These are phyloP conservation scores for Lactarius hengduanensis DNA, from an alignment of 768 basidiomycete species.

Conservation along the genomic window DNA sequence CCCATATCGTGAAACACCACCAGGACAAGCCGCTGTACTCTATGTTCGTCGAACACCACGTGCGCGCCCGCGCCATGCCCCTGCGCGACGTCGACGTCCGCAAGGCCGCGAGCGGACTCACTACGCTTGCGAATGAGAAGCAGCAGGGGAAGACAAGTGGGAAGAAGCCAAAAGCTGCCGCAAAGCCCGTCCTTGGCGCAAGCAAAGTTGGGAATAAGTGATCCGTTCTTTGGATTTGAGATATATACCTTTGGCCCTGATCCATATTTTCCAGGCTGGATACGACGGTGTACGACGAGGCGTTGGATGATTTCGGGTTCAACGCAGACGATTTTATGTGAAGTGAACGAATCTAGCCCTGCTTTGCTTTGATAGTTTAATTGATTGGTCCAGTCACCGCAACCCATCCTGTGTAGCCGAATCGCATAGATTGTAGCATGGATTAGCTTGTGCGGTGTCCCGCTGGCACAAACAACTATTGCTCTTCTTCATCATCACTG, in stretches of 20 bases:
- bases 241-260: background rate
- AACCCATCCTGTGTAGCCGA: background rate
- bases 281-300: conserved; percentile 40
- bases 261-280: conserved; percentile 54
- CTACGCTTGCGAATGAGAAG: no score
- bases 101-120: no score
- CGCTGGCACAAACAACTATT: conserved; percentile 23
- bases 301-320: conserved; percentile 82
- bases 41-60: no score
- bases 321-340: conserved; percentile 84
- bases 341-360: conserved; percentile 29
- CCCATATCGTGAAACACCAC: no score
- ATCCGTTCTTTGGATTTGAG: conserved; percentile 29
- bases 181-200: background rate
- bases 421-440: conserved; percentile 21
- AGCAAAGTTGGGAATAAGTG: conserved; percentile 66
- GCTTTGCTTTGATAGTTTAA: conserved; percentile 12
- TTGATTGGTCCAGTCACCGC: conserved; percentile 13
- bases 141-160: no score
- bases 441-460: background rate
- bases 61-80: no score
- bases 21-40: no score
- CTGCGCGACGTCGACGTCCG: no score
- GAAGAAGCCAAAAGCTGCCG: no score
- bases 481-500: conserved; percentile 44